Base-by-base conservation (phyloP, 345 rosid species). In the Durio zibethinus region DNA sequence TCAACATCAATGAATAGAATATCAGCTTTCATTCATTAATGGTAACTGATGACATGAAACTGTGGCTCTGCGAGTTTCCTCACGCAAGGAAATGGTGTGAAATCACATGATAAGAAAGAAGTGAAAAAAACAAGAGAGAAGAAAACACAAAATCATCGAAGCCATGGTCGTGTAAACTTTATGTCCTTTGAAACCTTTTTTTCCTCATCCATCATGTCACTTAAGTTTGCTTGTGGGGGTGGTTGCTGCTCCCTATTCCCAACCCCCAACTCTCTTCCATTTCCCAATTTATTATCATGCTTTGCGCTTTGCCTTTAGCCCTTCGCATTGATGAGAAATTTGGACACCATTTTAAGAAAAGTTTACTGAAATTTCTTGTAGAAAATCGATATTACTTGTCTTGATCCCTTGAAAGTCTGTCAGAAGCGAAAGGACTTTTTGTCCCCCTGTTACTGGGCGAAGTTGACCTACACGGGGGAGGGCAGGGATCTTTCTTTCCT, bases 181-280 rank as follows among this genome's bases (percentile, higher is more conserved):
- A 50, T 72, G 84, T 77, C 80, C 71, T 38, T 74, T 76, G 61
- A 66, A 73, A 20, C 77, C 57, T 53, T 47, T 18, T 25, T 78
- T 76, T 53, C 16, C 62, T 78, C 81, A 71, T 82, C 73, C 59
- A 78, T 86, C 85, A 76, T 82, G 57, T 82, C 87, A 84, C 73
- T 25, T 75, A 53, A 80, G 52, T 73, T 67, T 57, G 61, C 62
- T 57, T n/a, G 78, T 57, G n/a, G 70, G 78, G 78, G 81, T 10
- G 33, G n/a, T 54, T 27, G 65, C 23, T 76, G 67, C 57, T 5
- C 35, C n/a, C n/a, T n/a, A 78, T 47, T 83, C 68, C 47, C 25
- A 79, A 35, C 57, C 20, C 54, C 73, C 35, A 35, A 16, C n/a
- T 71, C 10, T 45, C 10, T 43, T 70, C 23, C 57, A 21, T 18